Evolutionary conservation across 2,329 filamentous ascomycete species (phyloP).

Genomic region (Alternaria conjuncta): DNA sequence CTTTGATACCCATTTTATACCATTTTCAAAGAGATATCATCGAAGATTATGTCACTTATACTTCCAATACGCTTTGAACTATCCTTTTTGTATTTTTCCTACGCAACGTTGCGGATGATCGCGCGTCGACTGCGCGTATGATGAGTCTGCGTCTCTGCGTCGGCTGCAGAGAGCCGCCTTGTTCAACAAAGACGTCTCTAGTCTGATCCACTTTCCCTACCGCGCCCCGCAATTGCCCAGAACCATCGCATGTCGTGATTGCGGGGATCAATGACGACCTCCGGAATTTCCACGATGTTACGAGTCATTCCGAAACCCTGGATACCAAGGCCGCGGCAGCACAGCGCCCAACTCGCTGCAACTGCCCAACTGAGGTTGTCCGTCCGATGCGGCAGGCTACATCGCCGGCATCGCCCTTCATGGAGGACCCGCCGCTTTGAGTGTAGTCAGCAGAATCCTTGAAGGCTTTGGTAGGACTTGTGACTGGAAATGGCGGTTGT

Average conservation of each 20-base stretch:
- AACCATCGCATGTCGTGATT: conserved; percentile 18
- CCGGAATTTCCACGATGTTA: neutral
- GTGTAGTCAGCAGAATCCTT: neutral
- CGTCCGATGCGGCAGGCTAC: neutral
- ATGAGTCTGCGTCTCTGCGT: neutral
- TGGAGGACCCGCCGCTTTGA: neutral
- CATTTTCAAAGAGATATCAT: neutral
- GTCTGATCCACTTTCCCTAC: conserved; percentile 5
- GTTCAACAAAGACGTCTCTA: conserved; percentile 1
- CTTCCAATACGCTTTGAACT: neutral
- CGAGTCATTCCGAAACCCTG: neutral
- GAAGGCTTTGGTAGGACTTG: neutral
- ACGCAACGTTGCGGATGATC: neutral
- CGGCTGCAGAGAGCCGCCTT: neutral
- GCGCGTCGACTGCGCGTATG: neutral
- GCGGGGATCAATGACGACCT: conserved; percentile 14
- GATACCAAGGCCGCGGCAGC: neutral
- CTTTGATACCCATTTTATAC: neutral
- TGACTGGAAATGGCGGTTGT: neutral
- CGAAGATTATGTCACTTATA: neutral
- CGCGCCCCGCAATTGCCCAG: neutral
- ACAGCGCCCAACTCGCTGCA: neutral
- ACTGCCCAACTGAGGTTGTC: neutral
- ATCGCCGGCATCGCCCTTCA: neutral
- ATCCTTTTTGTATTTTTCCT: neutral